These are phyloP conservation scores for Fusarium devonianum DNA, from an alignment of 2,329 filamentous ascomycete species.

Conservation along the genomic window DNA sequence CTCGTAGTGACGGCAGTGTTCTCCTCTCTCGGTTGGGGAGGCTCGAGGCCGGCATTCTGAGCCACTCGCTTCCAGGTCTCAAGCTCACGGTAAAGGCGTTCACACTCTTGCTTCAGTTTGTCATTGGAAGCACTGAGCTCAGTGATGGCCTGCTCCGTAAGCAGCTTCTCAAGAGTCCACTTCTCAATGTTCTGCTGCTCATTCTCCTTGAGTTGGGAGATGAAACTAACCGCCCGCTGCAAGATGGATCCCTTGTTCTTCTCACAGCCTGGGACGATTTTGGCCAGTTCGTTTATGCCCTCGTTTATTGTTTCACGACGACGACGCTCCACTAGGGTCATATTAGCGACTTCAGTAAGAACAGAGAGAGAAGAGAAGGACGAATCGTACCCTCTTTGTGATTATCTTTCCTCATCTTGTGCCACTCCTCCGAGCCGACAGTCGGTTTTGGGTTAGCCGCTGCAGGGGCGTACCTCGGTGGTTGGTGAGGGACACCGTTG, in stretches of 20 bases:
- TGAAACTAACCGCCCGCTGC: slow-evolving; percentile 91
- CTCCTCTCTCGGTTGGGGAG: slow-evolving; percentile 51
- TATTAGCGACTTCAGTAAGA: slow-evolving; percentile 34
- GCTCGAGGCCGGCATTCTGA: slow-evolving; percentile 64
- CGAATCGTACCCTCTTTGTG: slow-evolving; percentile 90
- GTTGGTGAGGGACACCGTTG: slow-evolving; percentile 50
- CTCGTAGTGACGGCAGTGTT: slow-evolving; percentile 35
- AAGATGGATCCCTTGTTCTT: slow-evolving; percentile 99
- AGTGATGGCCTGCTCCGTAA: slow-evolving; percentile 86
- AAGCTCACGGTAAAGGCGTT: slow-evolving; percentile 78
- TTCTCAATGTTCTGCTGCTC: slow-evolving; percentile 94
- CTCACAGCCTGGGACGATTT: slow-evolving; percentile 96
- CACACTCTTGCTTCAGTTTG: slow-evolving; percentile 82
- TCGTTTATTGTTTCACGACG: slow-evolving; percentile 98
- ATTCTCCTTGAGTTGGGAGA: slow-evolving; percentile 92
- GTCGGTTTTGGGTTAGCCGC: slow-evolving; percentile 72
- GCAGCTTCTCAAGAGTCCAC: slow-evolving; percentile 88
- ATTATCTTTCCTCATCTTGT: slow-evolving; percentile 95
- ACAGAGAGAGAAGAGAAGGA: neutral
- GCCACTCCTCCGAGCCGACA: slow-evolving; percentile 98
- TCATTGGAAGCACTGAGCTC: slow-evolving; percentile 89
- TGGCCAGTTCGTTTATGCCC: slow-evolving; percentile 96
- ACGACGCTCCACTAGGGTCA: slow-evolving; percentile 81
- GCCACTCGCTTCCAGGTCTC: slow-evolving; percentile 80
- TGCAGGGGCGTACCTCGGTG: slow-evolving; percentile 47